Evolutionary conservation across 176 grass and related monocot genomes (phyloP), one percentile per base, ranked within the genome.

Genomic region (Lolium perenne): DNA sequence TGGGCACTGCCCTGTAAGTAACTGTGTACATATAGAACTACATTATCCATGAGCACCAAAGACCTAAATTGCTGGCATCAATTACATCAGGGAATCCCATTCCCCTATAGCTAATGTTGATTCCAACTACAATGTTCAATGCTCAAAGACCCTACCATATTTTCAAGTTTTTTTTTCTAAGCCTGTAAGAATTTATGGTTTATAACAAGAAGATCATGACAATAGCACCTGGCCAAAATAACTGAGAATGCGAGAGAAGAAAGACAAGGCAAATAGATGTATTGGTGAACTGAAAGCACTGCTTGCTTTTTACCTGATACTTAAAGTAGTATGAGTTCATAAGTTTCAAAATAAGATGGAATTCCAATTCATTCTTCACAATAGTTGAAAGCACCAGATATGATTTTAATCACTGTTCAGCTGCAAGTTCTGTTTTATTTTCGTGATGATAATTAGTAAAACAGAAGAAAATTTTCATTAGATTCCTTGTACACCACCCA

Each of bases 301-400:
- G 15, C 7, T 38, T 74, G 15, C 7, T 38, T 9, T 38, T 38
- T 4, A 68, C 65, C 58, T 67, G 26, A 16, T 68, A 16, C 11
- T 63, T 55, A 62, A 50, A 66, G 45, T 47, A 80, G 6, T 26
- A 71, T 2, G n/a, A 47, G 16, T 60, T 48, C 15, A 60, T 16
- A 81, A 46, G 51, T 77, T 16, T 80, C 43, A 64, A 72, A n/a
- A 29, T 17, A 68, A 26, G 57, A 35, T 26, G 64, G 49, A 26
- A 53, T 41, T 84, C 13, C 1, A 3, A 5, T 51, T 35, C 46
- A 12, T 72, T 29, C 25, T 49, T 70, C 6, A 12, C 10, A 32
- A 13, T n/a, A 67, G 71, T 20, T 80, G 5, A 63, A 45, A 79
- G 5, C 11, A 71, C 4, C 18, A 14, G 21, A 10, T 80, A 38